Evolutionary conservation across 2,329 filamentous ascomycete genomes (phyloP).

Genomic region (Aspergillus pseudonomiae): DNA sequence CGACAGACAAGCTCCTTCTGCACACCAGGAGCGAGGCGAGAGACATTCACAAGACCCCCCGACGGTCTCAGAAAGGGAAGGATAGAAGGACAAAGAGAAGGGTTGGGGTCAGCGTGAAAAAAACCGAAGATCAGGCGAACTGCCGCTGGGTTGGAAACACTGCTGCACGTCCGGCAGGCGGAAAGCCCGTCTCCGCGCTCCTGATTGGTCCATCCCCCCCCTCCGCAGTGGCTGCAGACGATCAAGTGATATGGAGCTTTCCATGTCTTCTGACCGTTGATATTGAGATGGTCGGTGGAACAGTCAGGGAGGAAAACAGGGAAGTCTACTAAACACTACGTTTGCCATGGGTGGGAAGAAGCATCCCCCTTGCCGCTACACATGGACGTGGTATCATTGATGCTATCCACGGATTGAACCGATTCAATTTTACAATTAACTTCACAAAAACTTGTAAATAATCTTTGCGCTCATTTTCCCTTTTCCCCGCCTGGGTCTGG

Average conservation of each 20-base stretch:
- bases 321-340: neutral
- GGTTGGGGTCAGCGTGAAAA: slow-evolving; percentile 9
- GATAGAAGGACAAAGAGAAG: slow-evolving; percentile 19
- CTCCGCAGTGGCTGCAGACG: slow-evolving; percentile 2
- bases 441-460: neutral
- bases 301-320: neutral
- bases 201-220: slow-evolving; percentile 25
- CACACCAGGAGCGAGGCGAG: slow-evolving; percentile 30
- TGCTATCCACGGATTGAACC: neutral
- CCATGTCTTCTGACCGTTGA: slow-evolving; percentile 5
- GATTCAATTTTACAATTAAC: neutral
- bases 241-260: neutral
- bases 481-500: neutral
- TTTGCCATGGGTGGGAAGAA: neutral
- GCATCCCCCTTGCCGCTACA: neutral
- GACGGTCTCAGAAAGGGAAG: slow-evolving; percentile 18
- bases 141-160: slow-evolving; percentile 4
- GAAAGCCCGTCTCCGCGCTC: neutral
- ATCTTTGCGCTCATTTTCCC: neutral
- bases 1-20: slow-evolving; percentile 34
- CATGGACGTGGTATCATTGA: neutral
- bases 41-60: slow-evolving; percentile 39
- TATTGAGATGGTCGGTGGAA: neutral
- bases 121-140: slow-evolving; percentile 15
- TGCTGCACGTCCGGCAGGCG: neutral